Base-by-base conservation (phyloP, 1,284 basidiomycete genomes). In the Bondarzewia mesenterica region DNA sequence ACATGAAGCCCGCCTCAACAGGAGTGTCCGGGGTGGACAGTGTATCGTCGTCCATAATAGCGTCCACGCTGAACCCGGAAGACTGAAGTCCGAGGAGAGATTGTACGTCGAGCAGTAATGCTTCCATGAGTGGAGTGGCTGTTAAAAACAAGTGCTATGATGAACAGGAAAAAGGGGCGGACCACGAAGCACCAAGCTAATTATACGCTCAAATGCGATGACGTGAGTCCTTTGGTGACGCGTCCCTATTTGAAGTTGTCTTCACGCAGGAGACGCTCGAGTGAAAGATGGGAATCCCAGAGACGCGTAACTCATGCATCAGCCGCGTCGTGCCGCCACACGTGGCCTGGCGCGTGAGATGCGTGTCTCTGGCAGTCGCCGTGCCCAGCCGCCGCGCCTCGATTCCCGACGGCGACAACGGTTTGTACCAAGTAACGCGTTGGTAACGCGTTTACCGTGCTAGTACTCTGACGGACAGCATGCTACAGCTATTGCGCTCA, bases 31-130 rank as follows among this genome's bases (percentile, higher is more conserved):
- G 63, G 39, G 71, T 54, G 10, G 75, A 76, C 35, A 77, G 57
- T 38, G 71, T 73, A 50, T 78, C 75, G 49, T 78, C 75, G 32
- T 78, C 74, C 74, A 78, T 77, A 42, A 21, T 58, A 48, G 42
- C 26, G 46, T 39, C 23, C 23, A 38, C 37, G 44, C 12, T 29
- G 46, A 18, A 37, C 20, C 40, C 37, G 29, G 39, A 39, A 40
- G 52, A 39, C 50, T 46, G 46, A 38, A 42, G 32, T 23, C 20
- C 43, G 43, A 38, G 46, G 35, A 27, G 22, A 51, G 44, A 40
- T 40, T 47, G 29, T 29, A 27, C 12, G 48, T 40, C 38, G 44
- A 42, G 48, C 44, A 46, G 37, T n/a, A 41, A 22, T 32, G 40
- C 39, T 42, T 57, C 49, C 57, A 60, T 58, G 42, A 35, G 45